Conservation (phyloP, 257 asterid genomes). For the Agastache rugosa region DNA sequence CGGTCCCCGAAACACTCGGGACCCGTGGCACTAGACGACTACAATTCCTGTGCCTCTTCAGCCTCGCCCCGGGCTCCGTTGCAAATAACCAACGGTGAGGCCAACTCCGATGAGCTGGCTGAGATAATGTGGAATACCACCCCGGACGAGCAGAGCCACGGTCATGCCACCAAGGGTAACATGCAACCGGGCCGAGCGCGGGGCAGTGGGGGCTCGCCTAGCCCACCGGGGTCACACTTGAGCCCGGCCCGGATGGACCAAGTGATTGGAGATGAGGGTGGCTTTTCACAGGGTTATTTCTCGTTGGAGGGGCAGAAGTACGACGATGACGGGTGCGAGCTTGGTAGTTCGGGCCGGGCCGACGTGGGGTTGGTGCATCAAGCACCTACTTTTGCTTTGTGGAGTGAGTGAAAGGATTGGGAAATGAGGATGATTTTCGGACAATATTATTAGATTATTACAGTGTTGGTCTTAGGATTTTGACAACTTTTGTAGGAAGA, state of each 20-base stretch:
- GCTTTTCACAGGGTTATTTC: conserved; percentile 42
- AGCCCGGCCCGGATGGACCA: conserved; percentile 36
- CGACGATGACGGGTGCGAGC: conserved; percentile 42
- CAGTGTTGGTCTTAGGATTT: conserved; percentile 11
- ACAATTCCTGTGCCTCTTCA: conserved; percentile 57
- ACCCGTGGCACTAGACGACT: conserved; percentile 44
- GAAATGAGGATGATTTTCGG: conserved; percentile 3
- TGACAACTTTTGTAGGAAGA: background rate
- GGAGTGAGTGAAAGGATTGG: conserved; percentile 55
- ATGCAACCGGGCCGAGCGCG: conserved; percentile 20
- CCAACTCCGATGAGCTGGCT: conserved; percentile 42
- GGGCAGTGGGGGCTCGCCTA: conserved; percentile 27
- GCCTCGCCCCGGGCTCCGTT: conserved; percentile 51
- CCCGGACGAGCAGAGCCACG: conserved; percentile 28
- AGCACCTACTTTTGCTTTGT: conserved; percentile 63
- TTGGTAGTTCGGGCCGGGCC: conserved; percentile 27
- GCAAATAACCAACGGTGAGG: conserved; percentile 49
- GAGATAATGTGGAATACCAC: conserved; percentile 55
- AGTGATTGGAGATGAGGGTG: conserved; percentile 46
- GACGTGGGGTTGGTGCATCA: conserved; percentile 51
- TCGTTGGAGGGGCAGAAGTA: conserved; percentile 42
- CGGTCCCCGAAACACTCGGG: conserved; percentile 57
- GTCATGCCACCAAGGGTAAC: conserved; percentile 15
- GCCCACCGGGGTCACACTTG: conserved; percentile 31
- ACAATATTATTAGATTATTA: background rate